Conservation (phyloP, 2,329 filamentous ascomycete genomes). For the Penicillium palitans region DNA sequence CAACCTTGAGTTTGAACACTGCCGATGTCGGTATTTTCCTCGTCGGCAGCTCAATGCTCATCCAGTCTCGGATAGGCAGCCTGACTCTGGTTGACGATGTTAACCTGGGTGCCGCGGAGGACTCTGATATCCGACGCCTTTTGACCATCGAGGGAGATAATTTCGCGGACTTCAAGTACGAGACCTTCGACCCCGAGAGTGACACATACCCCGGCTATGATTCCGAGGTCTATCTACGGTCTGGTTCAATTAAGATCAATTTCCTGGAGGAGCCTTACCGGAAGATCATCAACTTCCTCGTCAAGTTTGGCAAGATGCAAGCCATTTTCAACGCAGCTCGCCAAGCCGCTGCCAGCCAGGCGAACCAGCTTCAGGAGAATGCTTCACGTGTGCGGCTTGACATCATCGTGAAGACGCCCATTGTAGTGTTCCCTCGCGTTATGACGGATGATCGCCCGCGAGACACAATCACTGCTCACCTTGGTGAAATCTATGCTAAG, state of each 20-base stretch:
- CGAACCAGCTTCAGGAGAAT: constrained; percentile 87
- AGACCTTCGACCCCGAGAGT: constrained; percentile 81
- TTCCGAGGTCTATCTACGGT: constrained; percentile 83
- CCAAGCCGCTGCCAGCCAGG: constrained; percentile 90
- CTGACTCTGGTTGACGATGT: constrained; percentile 89
- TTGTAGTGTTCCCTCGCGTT: constrained; percentile 86
- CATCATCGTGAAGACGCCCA: constrained; percentile 88
- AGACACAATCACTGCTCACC: constrained; percentile 85
- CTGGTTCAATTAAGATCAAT: constrained; percentile 94
- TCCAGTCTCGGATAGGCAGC: constrained; percentile 83
- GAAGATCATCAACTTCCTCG: constrained; percentile 95
- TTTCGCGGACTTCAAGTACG: constrained; percentile 93
- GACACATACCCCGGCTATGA: constrained; percentile 90
- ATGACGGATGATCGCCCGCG: constrained; percentile 69
- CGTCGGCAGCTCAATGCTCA: constrained; percentile 79
- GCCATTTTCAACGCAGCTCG: constrained; percentile 96
- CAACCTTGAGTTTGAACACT: constrained; percentile 87
- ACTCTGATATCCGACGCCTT: constrained; percentile 79
- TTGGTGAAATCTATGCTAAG: constrained; percentile 96
- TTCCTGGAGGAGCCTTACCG: constrained; percentile 96
- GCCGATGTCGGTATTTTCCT: constrained; percentile 90
- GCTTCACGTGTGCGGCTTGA: constrained; percentile 92
- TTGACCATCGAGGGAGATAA: constrained; percentile 95
- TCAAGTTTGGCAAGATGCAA: constrained; percentile 99
- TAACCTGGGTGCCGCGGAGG: constrained; percentile 79